Evolutionary conservation across 306 rosid genomes (phyloP).

Genomic region (Vigna unguiculata): DNA sequence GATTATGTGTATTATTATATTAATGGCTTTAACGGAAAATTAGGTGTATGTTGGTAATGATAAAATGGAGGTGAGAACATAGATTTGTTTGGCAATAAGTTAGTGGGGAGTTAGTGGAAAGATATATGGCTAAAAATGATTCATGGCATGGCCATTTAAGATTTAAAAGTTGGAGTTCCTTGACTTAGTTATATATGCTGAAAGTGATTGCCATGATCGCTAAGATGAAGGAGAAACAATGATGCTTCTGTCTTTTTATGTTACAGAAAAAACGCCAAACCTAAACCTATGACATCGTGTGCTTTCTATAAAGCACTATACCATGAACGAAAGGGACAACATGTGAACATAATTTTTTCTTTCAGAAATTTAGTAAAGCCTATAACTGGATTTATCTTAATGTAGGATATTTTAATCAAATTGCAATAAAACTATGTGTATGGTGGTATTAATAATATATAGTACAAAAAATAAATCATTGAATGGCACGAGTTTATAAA

Average conservation of each 20-base stretch:
- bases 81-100: constrained; percentile 43
- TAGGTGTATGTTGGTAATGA: constrained; percentile 40
- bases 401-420: not conserved
- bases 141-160: not conserved
- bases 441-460: too few species aligned
- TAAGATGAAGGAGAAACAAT: constrained; percentile 1
- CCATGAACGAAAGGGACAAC: not conserved
- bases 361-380: not conserved
- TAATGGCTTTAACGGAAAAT: not conserved
- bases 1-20: too few species aligned
- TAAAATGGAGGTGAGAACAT: constrained; percentile 26
- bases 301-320: constrained; percentile 1
- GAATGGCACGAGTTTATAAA: too few species aligned
- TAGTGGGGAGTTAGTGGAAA: constrained; percentile 44
- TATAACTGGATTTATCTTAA: constrained; percentile 20
- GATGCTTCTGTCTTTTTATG: constrained; percentile 26
- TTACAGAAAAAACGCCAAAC: constrained; percentile 1
- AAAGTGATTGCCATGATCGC: constrained; percentile 15
- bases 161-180: not conserved
- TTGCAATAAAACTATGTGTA: not conserved
- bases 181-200: not conserved
- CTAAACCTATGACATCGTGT: constrained; percentile 6
- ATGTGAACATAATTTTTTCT: not conserved
- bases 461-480: too few species aligned
- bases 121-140: constrained; percentile 31